Evolutionary conservation across 495 filamentous ascomycete genomes (phyloP).

Genomic region (Talaromyces trachyspermus): DNA sequence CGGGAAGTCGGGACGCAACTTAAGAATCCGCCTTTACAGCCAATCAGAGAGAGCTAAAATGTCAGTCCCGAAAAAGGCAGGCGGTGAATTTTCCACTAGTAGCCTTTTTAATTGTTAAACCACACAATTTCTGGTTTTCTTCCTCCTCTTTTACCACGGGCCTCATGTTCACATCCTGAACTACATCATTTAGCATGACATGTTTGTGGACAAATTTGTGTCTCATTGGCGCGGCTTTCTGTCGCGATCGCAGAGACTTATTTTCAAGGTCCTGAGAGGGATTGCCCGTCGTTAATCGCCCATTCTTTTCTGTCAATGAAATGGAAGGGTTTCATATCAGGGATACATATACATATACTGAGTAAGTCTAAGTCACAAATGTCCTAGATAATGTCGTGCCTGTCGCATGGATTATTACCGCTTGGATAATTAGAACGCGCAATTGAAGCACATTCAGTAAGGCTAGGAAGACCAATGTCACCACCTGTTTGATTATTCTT

Average conservation of each 20-base stretch:
- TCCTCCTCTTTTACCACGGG: slow-evolving; percentile 29
- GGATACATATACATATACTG: slow-evolving; percentile 29
- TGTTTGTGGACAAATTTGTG: slow-evolving; percentile 30
- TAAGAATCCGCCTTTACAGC: slow-evolving; percentile 8
- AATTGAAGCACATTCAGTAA: too few relatives aligned
- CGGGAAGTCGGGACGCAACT: slow-evolving; percentile 34
- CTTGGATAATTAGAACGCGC: too few relatives aligned
- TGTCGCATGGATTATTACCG: too few relatives aligned
- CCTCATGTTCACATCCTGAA: slow-evolving; percentile 40
- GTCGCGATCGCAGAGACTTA: slow-evolving; percentile 34
- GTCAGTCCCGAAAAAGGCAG: slow-evolving; percentile 29
- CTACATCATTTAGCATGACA: slow-evolving; percentile 33
- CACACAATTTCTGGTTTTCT: slow-evolving; percentile 14
- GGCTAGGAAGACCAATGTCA: too few relatives aligned
- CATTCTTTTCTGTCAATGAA: slow-evolving; percentile 43
- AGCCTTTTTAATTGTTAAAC: not conserved
- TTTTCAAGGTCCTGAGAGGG: slow-evolving; percentile 36
- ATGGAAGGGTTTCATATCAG: slow-evolving; percentile 48
- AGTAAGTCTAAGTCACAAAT: too few relatives aligned
- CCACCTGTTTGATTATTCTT: too few relatives aligned
- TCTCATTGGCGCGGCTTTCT: slow-evolving; percentile 45
- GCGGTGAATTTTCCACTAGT: slow-evolving; percentile 8
- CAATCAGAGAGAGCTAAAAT: slow-evolving; percentile 35
- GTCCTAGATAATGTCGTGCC: too few relatives aligned
- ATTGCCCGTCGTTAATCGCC: slow-evolving; percentile 54